These are phyloP conservation scores for Panicum virgatum DNA, from an alignment of 202 grass and related monocot genomes.

Conservation along the genomic window DNA sequence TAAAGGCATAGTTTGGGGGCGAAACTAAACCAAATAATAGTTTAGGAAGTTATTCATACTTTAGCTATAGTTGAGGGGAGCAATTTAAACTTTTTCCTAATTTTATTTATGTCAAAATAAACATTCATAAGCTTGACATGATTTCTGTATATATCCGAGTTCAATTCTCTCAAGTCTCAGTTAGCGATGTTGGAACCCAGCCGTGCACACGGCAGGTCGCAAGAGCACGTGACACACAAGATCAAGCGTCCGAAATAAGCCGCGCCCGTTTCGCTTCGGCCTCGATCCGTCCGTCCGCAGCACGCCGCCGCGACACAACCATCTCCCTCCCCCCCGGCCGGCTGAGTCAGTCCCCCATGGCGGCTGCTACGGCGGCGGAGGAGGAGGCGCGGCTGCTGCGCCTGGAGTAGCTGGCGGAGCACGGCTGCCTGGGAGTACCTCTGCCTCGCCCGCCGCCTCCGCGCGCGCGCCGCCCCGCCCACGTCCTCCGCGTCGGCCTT, in stretches of 20 bases:
- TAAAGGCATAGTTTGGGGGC: too few relatives aligned
- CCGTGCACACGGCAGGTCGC: neutral
- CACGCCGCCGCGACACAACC: neutral
- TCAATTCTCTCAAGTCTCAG: too few relatives aligned
- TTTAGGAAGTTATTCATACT: too few relatives aligned
- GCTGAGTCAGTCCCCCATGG: slow-evolving; percentile 27
- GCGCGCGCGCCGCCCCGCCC: slow-evolving; percentile 66
- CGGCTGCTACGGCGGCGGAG: slow-evolving; percentile 48
- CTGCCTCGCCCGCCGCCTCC: slow-evolving; percentile 83
- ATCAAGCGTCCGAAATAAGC: neutral
- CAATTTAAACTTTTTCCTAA: too few relatives aligned
- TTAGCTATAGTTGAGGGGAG: too few relatives aligned
- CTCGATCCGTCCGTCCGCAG: neutral
- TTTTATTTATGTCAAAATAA: too few relatives aligned
- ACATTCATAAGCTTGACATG: too few relatives aligned
- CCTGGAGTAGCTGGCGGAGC: slow-evolving; percentile 81
- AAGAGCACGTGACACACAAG: neutral
- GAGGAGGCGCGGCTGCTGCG: slow-evolving; percentile 63
- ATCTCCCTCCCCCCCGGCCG: neutral
- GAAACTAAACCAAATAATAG: too few relatives aligned
- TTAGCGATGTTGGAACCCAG: too few relatives aligned
- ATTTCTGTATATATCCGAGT: too few relatives aligned
- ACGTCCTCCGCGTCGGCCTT: slow-evolving; percentile 80
- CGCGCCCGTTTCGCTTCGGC: neutral
- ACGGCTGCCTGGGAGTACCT: slow-evolving; percentile 89